Evolutionary conservation across 306 rosid genomes (phyloP), one percentile per base, ranked within the genome.

Genomic region (Trifolium fragiferum): DNA sequence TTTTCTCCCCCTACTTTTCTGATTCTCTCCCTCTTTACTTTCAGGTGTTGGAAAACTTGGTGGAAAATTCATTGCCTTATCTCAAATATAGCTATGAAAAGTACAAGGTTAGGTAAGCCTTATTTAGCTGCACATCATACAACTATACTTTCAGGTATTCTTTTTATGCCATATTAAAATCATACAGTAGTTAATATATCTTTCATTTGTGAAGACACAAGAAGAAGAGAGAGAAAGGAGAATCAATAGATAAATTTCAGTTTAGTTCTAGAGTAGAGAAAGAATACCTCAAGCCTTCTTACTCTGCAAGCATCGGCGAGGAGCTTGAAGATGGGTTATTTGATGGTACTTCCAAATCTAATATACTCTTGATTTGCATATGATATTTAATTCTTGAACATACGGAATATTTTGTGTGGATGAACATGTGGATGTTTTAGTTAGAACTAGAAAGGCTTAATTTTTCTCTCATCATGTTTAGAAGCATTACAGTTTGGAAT

Each of bases 301-400:
- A 94, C 76, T 73, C 97, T 61, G 99, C 99, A 49, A 94, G 97
- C 90, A 92, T 90, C 19, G 93, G 93, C 0, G 87, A 80, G 73
- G 99, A 94, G 87, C 93, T 94, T 78, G 99, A 94, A 80, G 99
- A 94, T 74, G 99, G 99, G 59, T 87, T 94, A 41, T 94, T 94
- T 44, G 97, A 94, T 89, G 99, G 97, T 90, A 92, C 85, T 38
- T 10, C 65, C 23, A 9, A 72, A 35, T 79, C 50, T 59, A 63
- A 72, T 50, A 3, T 27, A 50, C 82, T 81, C 51, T 60, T n/a
- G n/a, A n/a, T n/a, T n/a, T n/a, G n/a, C n/a, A 58, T 60, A 14
- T 38, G 59, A 16, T 75, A 68, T 38, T 61, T 32, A 53, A 53
- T 71, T 68, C 62, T 68, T 63, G 32, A 62, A 30, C 38, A 20